phyloP scores from a whole-genome alignment of 108 stramenopile species.

The Pseudonitzschia pungens region DNA sequence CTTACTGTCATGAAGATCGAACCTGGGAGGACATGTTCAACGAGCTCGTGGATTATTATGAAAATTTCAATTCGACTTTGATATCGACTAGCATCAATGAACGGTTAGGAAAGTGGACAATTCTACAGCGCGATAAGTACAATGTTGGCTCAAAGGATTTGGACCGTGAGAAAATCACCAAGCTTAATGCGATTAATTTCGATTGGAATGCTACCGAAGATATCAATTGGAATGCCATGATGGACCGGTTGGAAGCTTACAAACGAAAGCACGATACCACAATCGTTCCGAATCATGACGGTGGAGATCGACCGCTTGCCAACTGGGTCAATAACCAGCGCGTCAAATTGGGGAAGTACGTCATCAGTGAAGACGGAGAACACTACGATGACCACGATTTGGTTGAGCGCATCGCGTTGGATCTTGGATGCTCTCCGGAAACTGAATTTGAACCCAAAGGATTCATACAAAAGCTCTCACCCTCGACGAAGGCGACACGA shows the following conservation, averaged over 20 bases:
- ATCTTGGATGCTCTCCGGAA: constrained; percentile 7
- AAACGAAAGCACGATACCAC: constrained; percentile 16
- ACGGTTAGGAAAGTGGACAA: constrained; percentile 7
- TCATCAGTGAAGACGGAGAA: constrained; percentile 5
- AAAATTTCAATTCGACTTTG: neutral
- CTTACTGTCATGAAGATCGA: neutral
- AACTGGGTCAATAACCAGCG: constrained; percentile 13
- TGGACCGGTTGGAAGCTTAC: constrained; percentile 13
- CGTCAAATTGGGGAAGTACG: constrained; percentile 6
- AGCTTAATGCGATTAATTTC: constrained; percentile 2
- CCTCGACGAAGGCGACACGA: neutral
- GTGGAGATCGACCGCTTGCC: constrained; percentile 12
- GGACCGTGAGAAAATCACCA: constrained; percentile 4
- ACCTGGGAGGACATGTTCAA: constrained; percentile 18
- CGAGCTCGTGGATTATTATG: constrained; percentile 6
- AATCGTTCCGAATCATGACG: constrained; percentile 17
- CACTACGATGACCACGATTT: constrained; percentile 7
- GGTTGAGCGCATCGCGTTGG: constrained; percentile 11
- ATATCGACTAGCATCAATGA: constrained; percentile 5
- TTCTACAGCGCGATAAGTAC: neutral
- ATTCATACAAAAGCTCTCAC: constrained; percentile 6
- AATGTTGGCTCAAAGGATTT: neutral
- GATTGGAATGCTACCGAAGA: constrained; percentile 16
- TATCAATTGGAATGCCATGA: constrained; percentile 19
- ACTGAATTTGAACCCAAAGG: neutral